phyloP scores from a whole-genome alignment of 140 eudicot species.

The Anethum foeniculum region DNA sequence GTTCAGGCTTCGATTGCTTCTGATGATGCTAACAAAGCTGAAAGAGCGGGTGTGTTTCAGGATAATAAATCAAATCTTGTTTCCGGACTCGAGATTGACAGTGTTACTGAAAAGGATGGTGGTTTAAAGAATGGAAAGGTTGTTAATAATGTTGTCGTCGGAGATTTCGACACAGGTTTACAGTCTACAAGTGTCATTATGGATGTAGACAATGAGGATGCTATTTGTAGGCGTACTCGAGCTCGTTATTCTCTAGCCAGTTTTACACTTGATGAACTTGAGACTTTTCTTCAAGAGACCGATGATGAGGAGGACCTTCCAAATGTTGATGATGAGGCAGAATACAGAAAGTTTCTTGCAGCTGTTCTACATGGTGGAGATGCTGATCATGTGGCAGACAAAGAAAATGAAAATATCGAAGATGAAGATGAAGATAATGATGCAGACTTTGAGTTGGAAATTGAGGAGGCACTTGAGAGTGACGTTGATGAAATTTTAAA shows the following conservation, averaged over 20 bases:
- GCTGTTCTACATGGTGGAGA: conserved; percentile 71
- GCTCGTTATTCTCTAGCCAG: conserved; percentile 95
- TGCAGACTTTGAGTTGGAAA: conserved; percentile 94
- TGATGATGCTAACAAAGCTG: background rate
- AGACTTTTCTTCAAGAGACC: conserved; percentile 94
- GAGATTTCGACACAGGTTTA: conserved; percentile 15
- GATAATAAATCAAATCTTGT: conserved; percentile 16
- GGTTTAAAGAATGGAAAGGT: conserved; percentile 21
- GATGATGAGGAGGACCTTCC: conserved; percentile 92
- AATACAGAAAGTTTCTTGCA: conserved; percentile 84
- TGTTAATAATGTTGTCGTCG: conserved; percentile 24
- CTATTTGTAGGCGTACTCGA: conserved; percentile 87
- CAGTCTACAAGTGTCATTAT: conserved; percentile 21
- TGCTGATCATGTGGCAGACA: conserved; percentile 30
- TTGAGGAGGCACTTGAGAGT: conserved; percentile 94
- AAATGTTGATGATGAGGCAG: conserved; percentile 84
- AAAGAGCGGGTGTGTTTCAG: background rate
- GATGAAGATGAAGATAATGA: conserved; percentile 95
- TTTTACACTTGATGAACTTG: conserved; percentile 91
- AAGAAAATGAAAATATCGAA: conserved; percentile 46
- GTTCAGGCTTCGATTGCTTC: conserved; percentile 14
- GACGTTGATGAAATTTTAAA: conserved; percentile 57
- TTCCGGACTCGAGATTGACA: conserved; percentile 23
- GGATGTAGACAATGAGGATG: conserved; percentile 65
- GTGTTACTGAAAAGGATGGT: conserved; percentile 22